Evolutionary conservation across 148 eudicot genomes (phyloP).

Genomic region (Rhododendron mucronatum): DNA sequence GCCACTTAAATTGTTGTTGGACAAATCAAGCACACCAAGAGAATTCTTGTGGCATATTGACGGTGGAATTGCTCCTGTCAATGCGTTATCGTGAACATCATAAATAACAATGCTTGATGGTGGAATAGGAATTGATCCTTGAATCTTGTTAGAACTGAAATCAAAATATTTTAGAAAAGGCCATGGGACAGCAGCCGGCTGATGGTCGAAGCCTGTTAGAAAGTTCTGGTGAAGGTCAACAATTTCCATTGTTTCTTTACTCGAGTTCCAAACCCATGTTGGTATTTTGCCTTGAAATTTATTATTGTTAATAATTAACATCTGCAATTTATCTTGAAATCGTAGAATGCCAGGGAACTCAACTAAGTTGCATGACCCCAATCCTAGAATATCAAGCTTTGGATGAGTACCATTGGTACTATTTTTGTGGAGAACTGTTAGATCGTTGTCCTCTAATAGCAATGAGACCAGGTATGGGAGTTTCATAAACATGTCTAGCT

Average conservation of each 20-base stretch:
- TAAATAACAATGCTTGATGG: conserved; percentile 12
- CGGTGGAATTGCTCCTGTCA: background rate
- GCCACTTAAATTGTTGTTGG: background rate
- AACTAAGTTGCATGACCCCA: conserved; percentile 19
- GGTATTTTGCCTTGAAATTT: conserved; percentile 14
- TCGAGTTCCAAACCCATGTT: conserved; percentile 17
- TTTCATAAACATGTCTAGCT: conserved; percentile 3
- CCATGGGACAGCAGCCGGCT: conserved; percentile 14
- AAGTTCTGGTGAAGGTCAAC: background rate
- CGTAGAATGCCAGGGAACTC: conserved; percentile 18
- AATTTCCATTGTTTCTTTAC: background rate
- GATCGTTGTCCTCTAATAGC: background rate
- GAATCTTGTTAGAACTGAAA: conserved; percentile 5
- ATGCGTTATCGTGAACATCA: background rate
- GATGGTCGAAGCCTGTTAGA: conserved; percentile 17
- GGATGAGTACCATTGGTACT: conserved; percentile 6
- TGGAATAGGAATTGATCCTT: conserved; percentile 25
- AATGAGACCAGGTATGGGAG: background rate
- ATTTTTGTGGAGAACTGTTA: background rate
- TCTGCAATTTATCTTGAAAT: background rate
- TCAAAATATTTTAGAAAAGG: background rate
- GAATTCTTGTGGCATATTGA: background rate
- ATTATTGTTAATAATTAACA: background rate
- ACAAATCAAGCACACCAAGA: background rate
- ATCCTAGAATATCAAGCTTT: background rate